Evolutionary conservation across 1,284 basidiomycete species (phyloP).

Genomic region (Pseudozyma thailandica): DNA sequence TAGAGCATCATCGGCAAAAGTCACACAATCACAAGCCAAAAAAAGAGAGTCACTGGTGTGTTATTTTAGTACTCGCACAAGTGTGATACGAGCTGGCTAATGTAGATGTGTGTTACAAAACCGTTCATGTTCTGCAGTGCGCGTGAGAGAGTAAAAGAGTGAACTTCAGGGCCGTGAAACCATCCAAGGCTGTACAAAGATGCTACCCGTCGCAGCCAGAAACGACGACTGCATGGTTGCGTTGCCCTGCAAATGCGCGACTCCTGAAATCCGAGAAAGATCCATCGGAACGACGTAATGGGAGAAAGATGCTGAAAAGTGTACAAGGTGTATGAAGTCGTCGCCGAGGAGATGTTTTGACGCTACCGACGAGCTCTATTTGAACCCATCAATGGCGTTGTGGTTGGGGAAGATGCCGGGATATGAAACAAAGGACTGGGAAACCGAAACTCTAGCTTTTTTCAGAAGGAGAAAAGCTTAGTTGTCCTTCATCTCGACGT

Average conservation of each 20-base stretch:
- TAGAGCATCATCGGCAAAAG: too few species aligned
- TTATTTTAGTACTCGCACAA: constrained; percentile 17
- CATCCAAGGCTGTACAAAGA: neutral
- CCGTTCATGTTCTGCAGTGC: constrained; percentile 12
- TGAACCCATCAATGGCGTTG: neutral
- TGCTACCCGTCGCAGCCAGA: constrained; percentile 22
- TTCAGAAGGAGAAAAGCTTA: constrained; percentile 11
- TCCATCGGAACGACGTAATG: constrained; percentile 16
- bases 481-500: constrained; percentile 54
- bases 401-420: neutral
- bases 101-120: constrained; percentile 9
- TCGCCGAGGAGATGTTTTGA: constrained; percentile 16
- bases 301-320: constrained; percentile 24
- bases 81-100: constrained; percentile 18
- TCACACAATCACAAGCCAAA: neutral
- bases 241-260: neutral
- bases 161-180: neutral
- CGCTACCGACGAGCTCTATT: neutral
- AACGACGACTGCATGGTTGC: constrained; percentile 7
- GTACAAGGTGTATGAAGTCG: constrained; percentile 11
- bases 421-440: constrained; percentile 7
- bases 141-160: constrained; percentile 1
- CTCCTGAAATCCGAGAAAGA: neutral
- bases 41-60: constrained; percentile 12
- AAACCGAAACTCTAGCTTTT: neutral